Evolutionary conservation across 73 alveolate species (phyloP).

Genomic region (Paramecium bursaria): DNA sequence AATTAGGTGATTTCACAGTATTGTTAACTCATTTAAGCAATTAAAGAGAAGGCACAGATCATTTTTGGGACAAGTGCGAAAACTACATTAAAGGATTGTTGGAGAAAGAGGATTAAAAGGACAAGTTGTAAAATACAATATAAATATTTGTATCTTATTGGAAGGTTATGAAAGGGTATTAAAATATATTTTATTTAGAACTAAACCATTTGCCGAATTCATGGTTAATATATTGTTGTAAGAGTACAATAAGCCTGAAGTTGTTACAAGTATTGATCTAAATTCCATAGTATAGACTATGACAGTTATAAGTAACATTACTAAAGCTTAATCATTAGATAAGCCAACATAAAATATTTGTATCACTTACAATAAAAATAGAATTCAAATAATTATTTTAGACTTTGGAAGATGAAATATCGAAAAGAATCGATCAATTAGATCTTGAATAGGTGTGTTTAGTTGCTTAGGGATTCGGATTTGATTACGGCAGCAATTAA

Average conservation of each 20-base stretch:
- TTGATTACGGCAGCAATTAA: conserved; percentile 32
- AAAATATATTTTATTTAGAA: not conserved
- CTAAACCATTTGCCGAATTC: not conserved
- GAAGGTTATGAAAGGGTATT: conserved; percentile 61
- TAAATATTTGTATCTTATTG: conserved; percentile 17
- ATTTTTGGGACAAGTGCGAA: conserved; percentile 58
- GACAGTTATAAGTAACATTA: not conserved
- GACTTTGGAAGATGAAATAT: not conserved
- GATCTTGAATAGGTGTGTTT: conserved; percentile 33
- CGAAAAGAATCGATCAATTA: not conserved
- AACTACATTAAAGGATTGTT: not conserved
- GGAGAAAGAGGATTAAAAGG: not conserved
- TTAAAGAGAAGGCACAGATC: conserved; percentile 49
- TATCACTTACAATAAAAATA: not conserved
- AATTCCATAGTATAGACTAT: conserved; percentile 11
- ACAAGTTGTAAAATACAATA: not conserved
- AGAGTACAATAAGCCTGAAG: not conserved
- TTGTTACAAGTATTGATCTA: too few species aligned
- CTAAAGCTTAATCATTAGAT: too few species aligned
- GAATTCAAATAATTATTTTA: conserved; percentile 16
- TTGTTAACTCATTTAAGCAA: conserved; percentile 35
- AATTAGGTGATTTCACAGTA: not conserved
- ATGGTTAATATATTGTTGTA: not conserved
- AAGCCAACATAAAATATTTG: not conserved
- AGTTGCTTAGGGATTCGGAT: conserved; percentile 48